Conservation (phyloP, 1,139 yeast species). For the Debaryomyces singareniensis region DNA sequence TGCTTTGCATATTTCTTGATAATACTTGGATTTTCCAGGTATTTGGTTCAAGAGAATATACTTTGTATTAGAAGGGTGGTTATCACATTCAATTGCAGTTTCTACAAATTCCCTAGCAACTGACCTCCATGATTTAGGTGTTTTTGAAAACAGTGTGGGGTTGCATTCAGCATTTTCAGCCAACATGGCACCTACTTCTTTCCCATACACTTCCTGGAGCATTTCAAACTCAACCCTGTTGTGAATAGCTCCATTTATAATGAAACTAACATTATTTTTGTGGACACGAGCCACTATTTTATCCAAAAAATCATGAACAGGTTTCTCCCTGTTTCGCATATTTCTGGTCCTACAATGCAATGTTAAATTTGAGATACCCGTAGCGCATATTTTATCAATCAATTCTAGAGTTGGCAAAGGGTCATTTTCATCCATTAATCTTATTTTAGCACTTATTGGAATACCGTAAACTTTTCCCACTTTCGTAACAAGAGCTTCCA, state of each 20-base stretch:
- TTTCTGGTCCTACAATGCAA: constrained; percentile 85
- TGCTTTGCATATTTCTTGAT: constrained; percentile 50
- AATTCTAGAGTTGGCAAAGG: constrained; percentile 53
- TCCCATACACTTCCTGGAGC: constrained; percentile 47
- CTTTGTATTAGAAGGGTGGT: constrained; percentile 67
- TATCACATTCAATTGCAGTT: constrained; percentile 51
- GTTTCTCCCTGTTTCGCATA: constrained; percentile 85
- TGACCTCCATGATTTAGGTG: constrained; percentile 49
- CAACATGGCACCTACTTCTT: constrained; percentile 79
- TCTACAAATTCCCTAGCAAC: constrained; percentile 50
- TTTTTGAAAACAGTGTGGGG: constrained; percentile 61
- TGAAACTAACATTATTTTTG: constrained; percentile 59
- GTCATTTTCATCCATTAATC: constrained; percentile 56
- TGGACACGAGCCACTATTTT: constrained; percentile 59
- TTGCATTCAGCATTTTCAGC: constrained; percentile 88
- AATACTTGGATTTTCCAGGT: constrained; percentile 68
- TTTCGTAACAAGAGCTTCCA: constrained; percentile 59
- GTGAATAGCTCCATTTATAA: constrained; percentile 74
- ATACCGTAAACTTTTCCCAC: constrained; percentile 75
- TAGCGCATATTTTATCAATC: constrained; percentile 57
- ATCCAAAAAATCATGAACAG: constrained; percentile 60
- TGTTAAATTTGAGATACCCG: constrained; percentile 82
- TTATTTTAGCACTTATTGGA: constrained; percentile 85
- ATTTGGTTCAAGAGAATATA: constrained; percentile 71
- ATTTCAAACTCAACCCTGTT: constrained; percentile 48